Base-by-base conservation (phyloP, 2,329 filamentous ascomycete species). In the Helicocarpus griseus region DNA sequence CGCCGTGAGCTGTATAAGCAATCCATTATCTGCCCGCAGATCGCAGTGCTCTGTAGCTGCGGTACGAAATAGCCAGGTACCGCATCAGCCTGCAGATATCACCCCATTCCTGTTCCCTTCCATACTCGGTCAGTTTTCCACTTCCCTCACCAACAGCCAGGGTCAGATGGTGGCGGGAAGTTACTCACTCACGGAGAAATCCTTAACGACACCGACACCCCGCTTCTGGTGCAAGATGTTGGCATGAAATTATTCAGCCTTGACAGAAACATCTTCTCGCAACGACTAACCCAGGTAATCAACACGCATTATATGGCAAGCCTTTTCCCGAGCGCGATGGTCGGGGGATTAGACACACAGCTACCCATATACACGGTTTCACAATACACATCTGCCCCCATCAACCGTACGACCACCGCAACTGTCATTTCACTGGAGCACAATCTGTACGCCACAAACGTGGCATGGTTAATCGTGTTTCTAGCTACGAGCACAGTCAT, bases 221-320 rank as follows among this genome's bases (percentile, higher is more conserved):
- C 51, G 19, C 44, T 55, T 26, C 28, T 45, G 26, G 28, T 36
- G 3, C 21, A 38, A 3, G 33, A 39, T 13, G n/a, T 44, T 9
- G 6, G 28, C 14, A 11, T 53, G 13, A 2, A 40, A 24, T 17
- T 55, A 14, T 17, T 33, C 1, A 7, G 19, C 5, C n/a, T 45
- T n/a, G 29, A 41, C 19, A 48, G 24, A 38, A 9, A 6, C 4
- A 24, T 17, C 3, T 50, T 55, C n/a, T 53, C 53, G 7, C 22
- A 51, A 19, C 41, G 51, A 1, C 53, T 53, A 11, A 39, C 47
- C 3, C 50, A 51, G 26, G 31, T 51, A 9, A 6, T 55, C 4
- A 53, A 53, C 48, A 53, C 50, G 4, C 53, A 55, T 38, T 51
- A 38, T 14, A 39, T 51, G 19, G 17, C 53, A n/a, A 51, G 48